Percentiles rank a stretch among this genome's conserved stretches.
Conservation (phyloP, 768 basidiomycete genomes). For the Hebeloma cylindrosporum region DNA sequence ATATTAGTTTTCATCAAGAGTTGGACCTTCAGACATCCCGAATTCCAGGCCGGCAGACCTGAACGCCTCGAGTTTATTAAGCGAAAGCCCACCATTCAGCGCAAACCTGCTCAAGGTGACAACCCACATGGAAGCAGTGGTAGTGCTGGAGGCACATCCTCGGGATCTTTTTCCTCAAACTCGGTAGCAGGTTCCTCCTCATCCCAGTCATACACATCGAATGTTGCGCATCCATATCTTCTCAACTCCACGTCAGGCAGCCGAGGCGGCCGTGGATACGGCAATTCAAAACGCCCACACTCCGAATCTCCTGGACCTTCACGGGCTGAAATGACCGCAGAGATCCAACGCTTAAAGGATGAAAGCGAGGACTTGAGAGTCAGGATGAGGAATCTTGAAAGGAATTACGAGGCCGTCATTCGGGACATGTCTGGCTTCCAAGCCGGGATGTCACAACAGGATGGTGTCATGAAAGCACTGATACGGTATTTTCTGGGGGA, state of each 20-base stretch:
- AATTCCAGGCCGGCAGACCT: slow-evolving; percentile 55
- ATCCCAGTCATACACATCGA: neutral
- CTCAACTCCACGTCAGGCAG: too few relatives aligned
- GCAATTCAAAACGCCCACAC: neutral
- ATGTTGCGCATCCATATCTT: slow-evolving; percentile 1
- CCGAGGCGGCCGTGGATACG: too few relatives aligned
- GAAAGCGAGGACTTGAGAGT: slow-evolving; percentile 35
- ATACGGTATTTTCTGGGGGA: slow-evolving; percentile 79
- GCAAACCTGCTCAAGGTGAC: too few relatives aligned
- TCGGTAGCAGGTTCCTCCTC: slow-evolving; percentile 18
- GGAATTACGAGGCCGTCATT: slow-evolving; percentile 38
- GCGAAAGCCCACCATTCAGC: slow-evolving; percentile 56
- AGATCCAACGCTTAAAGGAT: slow-evolving; percentile 31
- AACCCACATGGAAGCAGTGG: too few relatives aligned
- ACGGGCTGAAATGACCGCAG: slow-evolving; percentile 16
- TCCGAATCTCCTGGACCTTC: slow-evolving; percentile 6
- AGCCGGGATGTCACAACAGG: slow-evolving; percentile 68
- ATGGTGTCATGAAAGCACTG: slow-evolving; percentile 76
- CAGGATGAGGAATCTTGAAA: slow-evolving; percentile 36
- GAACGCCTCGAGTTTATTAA: slow-evolving; percentile 61
- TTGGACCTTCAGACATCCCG: slow-evolving; percentile 62
- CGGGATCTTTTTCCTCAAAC: slow-evolving; percentile 19
- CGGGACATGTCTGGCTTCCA: slow-evolving; percentile 40
- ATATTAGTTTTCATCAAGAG: slow-evolving; percentile 29
- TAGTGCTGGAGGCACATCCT: slow-evolving; percentile 21